phyloP scores from a whole-genome alignment of 2,329 filamentous ascomycete species.

The Exophiala phaeomuriformis region DNA sequence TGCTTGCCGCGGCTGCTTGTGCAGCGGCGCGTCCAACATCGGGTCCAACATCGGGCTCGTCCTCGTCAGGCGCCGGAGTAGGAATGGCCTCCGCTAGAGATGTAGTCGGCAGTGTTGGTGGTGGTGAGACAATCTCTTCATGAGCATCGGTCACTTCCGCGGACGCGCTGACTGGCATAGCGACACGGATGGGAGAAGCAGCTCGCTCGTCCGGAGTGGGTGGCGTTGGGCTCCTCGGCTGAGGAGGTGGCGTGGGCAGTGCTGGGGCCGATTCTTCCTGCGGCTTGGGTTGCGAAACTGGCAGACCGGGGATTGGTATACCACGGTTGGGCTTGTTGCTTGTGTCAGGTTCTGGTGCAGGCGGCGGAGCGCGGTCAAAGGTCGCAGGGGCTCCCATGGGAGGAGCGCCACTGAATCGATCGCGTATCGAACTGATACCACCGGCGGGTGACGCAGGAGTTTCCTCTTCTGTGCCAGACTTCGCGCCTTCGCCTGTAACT shows the following conservation, averaged over 20 bases:
- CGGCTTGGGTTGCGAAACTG: slow-evolving; percentile 53
- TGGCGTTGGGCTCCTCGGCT: slow-evolving; percentile 41
- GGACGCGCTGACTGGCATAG: slow-evolving; percentile 64
- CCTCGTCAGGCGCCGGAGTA: slow-evolving; percentile 57
- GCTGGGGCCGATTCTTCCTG: slow-evolving; percentile 35
- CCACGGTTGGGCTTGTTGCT: slow-evolving; percentile 64
- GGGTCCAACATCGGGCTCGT: slow-evolving; percentile 56
- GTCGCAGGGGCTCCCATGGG: slow-evolving; percentile 56
- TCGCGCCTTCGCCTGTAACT: slow-evolving; percentile 50
- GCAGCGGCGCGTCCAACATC: slow-evolving; percentile 56
- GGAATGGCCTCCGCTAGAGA: slow-evolving; percentile 51
- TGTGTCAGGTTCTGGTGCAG: slow-evolving; percentile 56
- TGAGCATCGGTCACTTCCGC: slow-evolving; percentile 40
- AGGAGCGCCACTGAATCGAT: slow-evolving; percentile 71
- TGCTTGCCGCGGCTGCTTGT: slow-evolving; percentile 47
- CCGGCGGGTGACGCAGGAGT: slow-evolving; percentile 52
- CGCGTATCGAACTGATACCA: slow-evolving; percentile 66
- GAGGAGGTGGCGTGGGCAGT: slow-evolving; percentile 41
- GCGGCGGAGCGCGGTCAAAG: slow-evolving; percentile 38
- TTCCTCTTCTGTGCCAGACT: slow-evolving; percentile 42
- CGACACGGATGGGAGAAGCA: slow-evolving; percentile 73
- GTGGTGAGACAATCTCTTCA: slow-evolving; percentile 37
- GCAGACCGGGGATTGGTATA: slow-evolving; percentile 71
- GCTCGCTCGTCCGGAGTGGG: slow-evolving; percentile 47
- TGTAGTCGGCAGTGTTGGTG: slow-evolving; percentile 51